Evolutionary conservation across 345 rosid species (phyloP).

Genomic region (Lepidium sativum): DNA sequence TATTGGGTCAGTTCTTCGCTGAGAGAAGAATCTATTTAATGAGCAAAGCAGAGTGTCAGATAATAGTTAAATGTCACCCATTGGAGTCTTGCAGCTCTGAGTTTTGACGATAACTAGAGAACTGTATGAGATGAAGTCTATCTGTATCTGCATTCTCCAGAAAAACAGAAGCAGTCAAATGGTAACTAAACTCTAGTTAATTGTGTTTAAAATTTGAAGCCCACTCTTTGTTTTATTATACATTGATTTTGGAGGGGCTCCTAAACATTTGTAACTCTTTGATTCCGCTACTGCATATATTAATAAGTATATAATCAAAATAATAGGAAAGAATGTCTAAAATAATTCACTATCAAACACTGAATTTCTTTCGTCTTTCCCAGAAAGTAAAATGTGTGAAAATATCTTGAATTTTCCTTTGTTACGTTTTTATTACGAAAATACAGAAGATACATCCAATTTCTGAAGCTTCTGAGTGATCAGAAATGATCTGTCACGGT

Average conservation of each 20-base stretch:
- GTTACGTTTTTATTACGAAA: too few relatives aligned
- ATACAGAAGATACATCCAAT: not conserved
- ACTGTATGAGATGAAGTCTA: conserved; percentile 1
- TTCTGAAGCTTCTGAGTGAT: not conserved
- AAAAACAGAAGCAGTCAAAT: not conserved
- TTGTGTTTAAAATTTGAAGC: not conserved
- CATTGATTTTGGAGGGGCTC: not conserved
- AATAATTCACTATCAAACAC: too few relatives aligned
- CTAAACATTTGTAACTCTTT: not conserved
- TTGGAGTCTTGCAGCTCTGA: not conserved
- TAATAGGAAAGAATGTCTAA: too few relatives aligned
- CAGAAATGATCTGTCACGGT: not conserved
- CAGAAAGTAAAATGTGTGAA: too few relatives aligned
- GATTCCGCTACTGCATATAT: not conserved
- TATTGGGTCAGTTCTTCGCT: not conserved
- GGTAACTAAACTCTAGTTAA: not conserved
- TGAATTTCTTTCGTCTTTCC: too few relatives aligned
- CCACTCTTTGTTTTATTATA: not conserved
- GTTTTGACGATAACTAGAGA: not conserved
- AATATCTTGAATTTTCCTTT: too few relatives aligned
- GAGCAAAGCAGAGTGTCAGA: not conserved
- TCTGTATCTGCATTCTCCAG: not conserved
- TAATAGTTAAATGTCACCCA: not conserved
- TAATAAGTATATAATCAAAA: not conserved
- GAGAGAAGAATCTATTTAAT: not conserved